Evolutionary conservation across 225 moss, liverwort and hornwort genomes (phyloP), one percentile per base, ranked within the genome.

Genomic region (Bryoerythrophyllum caledonicum): DNA sequence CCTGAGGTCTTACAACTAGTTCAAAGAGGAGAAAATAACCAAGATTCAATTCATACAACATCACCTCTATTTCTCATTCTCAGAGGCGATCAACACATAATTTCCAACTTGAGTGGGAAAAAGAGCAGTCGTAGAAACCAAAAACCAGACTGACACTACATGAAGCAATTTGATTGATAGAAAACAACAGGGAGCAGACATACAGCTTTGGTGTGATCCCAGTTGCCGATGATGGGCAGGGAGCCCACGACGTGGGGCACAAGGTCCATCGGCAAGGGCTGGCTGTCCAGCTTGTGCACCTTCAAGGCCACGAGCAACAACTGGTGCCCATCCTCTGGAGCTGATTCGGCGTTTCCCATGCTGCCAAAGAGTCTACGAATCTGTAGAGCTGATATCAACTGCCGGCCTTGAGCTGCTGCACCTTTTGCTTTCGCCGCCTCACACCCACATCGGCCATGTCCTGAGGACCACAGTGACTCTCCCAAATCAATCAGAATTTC

Each of bases 191-290:
- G 2, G 48, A 17, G 48, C 17, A 6, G 19, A 49, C 92, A 83
- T 81, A 95, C 94, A 65, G 94, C 89, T 78, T 88, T 88, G 32
- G 76, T 67, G 46, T 87, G 76, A 73, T 92, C 89, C 94, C 94
- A 95, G 20, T 77, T 84, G 28, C 94, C 94, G 13, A 92, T 86
- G 48, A 89, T 91, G 49, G 92, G 81, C 82, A 92, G 79, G 35
- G 94, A 95, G 51, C 94, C 92, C 56, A 88, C 85, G 65, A 95
- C 88, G 54, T 89, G 89, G 60, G 92, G 94, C 71, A 83, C 78
- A 65, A 87, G 81, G 80, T 89, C 85, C 20, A 83, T 74, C 37
- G 88, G 89, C 80, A 92, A 81, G 41, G 84, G 76, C 63, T 90
- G 87, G 23, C 80, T 84, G 66, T 83, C 92, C 66, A 82, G 86